Evolutionary conservation across 2,329 filamentous ascomycete species (phyloP).

Genomic region (Bipolaris victoriae): DNA sequence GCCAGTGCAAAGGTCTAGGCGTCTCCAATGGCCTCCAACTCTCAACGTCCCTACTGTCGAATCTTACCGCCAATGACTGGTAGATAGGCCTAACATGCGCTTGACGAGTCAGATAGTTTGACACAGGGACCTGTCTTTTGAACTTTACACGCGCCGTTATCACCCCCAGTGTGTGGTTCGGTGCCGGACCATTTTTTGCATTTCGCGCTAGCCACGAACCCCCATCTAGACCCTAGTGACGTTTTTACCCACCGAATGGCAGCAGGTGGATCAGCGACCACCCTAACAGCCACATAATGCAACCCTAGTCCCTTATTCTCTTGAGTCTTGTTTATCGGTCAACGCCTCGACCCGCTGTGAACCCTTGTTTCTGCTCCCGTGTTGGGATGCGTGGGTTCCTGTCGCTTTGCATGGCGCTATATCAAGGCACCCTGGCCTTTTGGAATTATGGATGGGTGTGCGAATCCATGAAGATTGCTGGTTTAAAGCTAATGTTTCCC

Average conservation of each 20-base stretch:
- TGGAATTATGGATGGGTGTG: not conserved
- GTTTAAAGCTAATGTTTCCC: slow-evolving; percentile 6
- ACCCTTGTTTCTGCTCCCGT: slow-evolving; percentile 5
- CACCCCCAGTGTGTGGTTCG: slow-evolving; percentile 9
- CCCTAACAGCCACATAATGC: slow-evolving; percentile 4
- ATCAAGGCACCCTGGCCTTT: slow-evolving; percentile 5
- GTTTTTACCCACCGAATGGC: slow-evolving; percentile 3
- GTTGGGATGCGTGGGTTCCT: slow-evolving; percentile 1
- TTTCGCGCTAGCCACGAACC: slow-evolving; percentile 6
- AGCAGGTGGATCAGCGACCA: not conserved
- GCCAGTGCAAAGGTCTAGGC: not conserved
- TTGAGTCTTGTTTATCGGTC: slow-evolving; percentile 8
- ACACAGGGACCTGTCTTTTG: slow-evolving; percentile 3
- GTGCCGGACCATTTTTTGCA: slow-evolving; percentile 2
- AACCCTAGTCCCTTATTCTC: slow-evolving; percentile 4
- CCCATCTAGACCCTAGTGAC: slow-evolving; percentile 6
- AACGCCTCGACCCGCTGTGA: slow-evolving; percentile 4
- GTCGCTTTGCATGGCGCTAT: slow-evolving; percentile 1
- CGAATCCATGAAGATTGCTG: not conserved
- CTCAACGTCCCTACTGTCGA: not conserved
- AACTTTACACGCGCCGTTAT: slow-evolving; percentile 6
- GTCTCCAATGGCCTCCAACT: slow-evolving; percentile 1
- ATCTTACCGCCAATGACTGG: not conserved
- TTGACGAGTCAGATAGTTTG: slow-evolving; percentile 7
- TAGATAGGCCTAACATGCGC: not conserved